Base-by-base conservation (phyloP, 2,329 filamentous ascomycete genomes). In the Xylaria sp. region DNA sequence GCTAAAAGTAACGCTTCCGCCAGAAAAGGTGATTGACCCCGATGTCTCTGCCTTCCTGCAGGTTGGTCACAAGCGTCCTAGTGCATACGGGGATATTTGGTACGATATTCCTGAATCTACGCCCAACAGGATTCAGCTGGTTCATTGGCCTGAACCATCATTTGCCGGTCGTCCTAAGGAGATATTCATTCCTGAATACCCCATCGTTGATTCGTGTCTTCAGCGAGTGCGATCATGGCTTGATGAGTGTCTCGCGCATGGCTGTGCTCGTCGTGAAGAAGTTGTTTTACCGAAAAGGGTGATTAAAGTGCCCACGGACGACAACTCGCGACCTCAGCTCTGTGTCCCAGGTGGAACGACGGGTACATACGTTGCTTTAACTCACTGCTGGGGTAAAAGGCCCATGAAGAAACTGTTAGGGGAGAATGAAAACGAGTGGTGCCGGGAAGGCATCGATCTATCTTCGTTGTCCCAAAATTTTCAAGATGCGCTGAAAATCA, bases 401-500 rank as follows among this genome's bases (percentile, higher is more conserved):
- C 31, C 51, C 2, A 56, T 38, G 31, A 56, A 38, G 17, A 56
- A 36, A 38, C 31, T 56, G 9, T 23, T 38, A 20, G 6, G n/a
- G 51, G 51, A 38, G 20, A 36, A 56, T 13, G 51, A 56, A 17
- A 38, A 2, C 9, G 31, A 38, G 51, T 56, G 51, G 51, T 17
- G 28, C 31, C 28, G 9, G 7, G 44, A 48, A 11, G 51, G 51
- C 9, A 56, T 56, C 7, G 31, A 56, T 17, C 31, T 38, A 26
- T 42, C 56, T 26, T 59, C 56, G 13, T 20, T 59, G 33, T 74
- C 15, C 69, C 70, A 48, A 33, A 72, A 68, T 0, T 74, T 74
- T 51, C 69, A 65, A 1, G 23, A 74, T 23, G 67, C 72, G 2
- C 70, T 73, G 20, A 63, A 70, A 28, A 63, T 74, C 1, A 53